Percentiles rank a stretch among this genome's conserved stretches.
These are phyloP conservation scores for Hericium rajendrae DNA, from an alignment of 768 basidiomycete species.

Conservation along the genomic window DNA sequence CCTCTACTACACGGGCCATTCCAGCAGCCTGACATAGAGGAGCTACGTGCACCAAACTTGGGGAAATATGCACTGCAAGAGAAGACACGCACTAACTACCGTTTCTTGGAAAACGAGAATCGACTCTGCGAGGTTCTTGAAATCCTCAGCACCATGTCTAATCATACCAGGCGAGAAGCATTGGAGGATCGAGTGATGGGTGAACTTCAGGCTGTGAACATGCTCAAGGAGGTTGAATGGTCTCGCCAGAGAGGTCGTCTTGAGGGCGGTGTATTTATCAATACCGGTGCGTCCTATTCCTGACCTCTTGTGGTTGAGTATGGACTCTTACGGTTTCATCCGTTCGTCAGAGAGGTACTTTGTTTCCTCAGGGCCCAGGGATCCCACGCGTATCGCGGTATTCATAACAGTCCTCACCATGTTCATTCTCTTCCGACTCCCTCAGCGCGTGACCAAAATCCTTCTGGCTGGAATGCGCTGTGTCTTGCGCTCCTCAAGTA, in stretches of 20 bases:
- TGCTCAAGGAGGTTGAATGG: not conserved
- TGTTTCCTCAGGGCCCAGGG: not conserved
- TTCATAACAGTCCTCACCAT: not conserved
- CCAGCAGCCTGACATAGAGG: too few species aligned
- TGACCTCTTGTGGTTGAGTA: too few species aligned
- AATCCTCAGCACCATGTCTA: too few species aligned
- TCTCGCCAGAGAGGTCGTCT: not conserved
- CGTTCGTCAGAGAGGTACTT: not conserved
- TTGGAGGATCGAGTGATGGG: not conserved
- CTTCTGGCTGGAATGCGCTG: not conserved
- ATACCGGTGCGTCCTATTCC: not conserved
- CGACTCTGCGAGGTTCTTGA: too few species aligned
- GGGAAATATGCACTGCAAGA: too few species aligned
- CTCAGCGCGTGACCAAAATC: not conserved
- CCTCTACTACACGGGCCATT: too few species aligned
- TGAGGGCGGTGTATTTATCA: not conserved
- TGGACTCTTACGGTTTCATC: too few species aligned
- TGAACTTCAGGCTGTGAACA: not conserved
- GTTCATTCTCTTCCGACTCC: not conserved
- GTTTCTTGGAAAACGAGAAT: too few species aligned
- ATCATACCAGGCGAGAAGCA: not conserved
- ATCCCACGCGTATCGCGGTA: not conserved
- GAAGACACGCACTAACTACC: too few species aligned
- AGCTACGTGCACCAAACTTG: too few species aligned
- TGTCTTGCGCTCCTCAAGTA: too few species aligned